Evolutionary conservation across 495 filamentous ascomycete genomes (phyloP), one percentile per base, ranked within the genome.

Genomic region (Daldinia loculata): DNA sequence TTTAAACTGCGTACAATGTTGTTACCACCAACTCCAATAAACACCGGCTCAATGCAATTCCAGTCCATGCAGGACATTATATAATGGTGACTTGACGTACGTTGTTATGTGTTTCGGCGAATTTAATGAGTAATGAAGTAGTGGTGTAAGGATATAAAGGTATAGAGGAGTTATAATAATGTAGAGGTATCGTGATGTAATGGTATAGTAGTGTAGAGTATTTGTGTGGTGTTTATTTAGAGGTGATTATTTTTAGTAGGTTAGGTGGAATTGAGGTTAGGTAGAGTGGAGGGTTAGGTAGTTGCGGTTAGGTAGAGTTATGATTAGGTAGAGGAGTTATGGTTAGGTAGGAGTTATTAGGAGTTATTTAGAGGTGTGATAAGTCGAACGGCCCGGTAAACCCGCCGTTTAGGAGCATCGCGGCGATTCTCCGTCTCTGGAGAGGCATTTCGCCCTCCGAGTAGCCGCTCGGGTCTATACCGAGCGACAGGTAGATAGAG

Each of bases 321-420:
- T 4, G 30, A n/a, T 9, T 4, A 34, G 7, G 8, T 27, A 26
- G 19, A 6, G n/a, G n/a, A 9, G 30, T 32, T 32, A 8, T 27
- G 4, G 8, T 27, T 51, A 24, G 19, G 48, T 56, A 56, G 2
- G 2, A 34, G 0, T 34, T 34, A 34, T 4, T n/a, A n/a, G n/a
- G n/a, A n/a, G n/a, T 6, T 45, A 45, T 32, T 70, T 52, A 80
- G 22, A 81, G 30, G 17, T 65, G 63, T 36, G 76, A 78, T n/a
- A 84, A 58, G 62, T 67, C 72, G 38, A 86, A 86, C 8, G 83
- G 82, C 3, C 80, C 81, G 7, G 58, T 79, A 36, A 93, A 89
- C 0, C 90, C 90, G 3, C 87, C 86, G 62, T 91, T 89, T 29
- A 93, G 80, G 24, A 94, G 74, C 62, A 92, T 87, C 0, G 89